Evolutionary conservation across 1,139 yeast species (phyloP), one percentile per base, ranked within the genome.

Genomic region (Protomyces inouyei): DNA sequence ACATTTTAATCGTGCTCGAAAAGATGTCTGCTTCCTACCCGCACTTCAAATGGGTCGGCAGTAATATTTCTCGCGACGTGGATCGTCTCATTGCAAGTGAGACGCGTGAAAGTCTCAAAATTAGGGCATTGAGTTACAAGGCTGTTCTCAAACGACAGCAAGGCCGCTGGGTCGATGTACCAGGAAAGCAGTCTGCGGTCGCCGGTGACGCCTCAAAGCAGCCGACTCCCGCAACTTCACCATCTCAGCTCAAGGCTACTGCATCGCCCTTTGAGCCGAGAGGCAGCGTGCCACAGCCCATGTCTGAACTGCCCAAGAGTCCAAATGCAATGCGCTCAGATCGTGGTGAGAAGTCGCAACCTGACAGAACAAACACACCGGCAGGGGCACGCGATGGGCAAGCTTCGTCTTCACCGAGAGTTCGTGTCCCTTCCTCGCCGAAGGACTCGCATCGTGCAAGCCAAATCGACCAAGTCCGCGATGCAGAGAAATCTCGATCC

Each of bases 1-100:
- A 91, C 74, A 83, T 90, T 2, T 88, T 92, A 67, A 87, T 88
- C 1, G 83, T 90, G 70, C 77, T 92, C 76, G 89, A 87, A 72
- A 85, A 85, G 69, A 76, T 87, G 67, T 76, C 87, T 38, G 80
- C 82, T 0, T 80, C 82, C 8, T 89, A 85, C 72, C 97, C 97
- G 0, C 77, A 79, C 14, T 83, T 89, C 35, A 85, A 84, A 64
- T 84, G 82, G 51, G 95, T 88, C 65, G 86, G 93, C 55, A 84
- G 83, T 66, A 69, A 73, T 10, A 74, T 89, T 8, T 76, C 81
- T 3, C 77, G 76, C 21, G 76, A 80, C 4, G 77, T 91, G 57
- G 79, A 82, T 52, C 70, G 74, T 0, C 82, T 88, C 45, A 74
- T 83, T 10, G 69, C 72, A 2, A 73, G 75, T 0, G 98, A 92